Evolutionary conservation across 208 protist species (phyloP).

Genomic region (Trypanosoma avium): DNA sequence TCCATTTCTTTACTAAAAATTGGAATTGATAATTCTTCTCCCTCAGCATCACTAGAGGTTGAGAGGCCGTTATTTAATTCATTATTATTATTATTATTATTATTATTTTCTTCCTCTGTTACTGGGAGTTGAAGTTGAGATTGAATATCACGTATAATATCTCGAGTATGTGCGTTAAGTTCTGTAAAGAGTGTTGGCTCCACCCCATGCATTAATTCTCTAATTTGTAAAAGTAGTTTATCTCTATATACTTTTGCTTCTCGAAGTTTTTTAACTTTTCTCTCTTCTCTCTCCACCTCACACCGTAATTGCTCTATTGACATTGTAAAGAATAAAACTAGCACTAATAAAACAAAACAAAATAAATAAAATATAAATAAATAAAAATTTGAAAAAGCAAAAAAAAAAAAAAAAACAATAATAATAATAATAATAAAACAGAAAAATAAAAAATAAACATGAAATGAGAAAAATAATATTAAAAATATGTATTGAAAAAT

Average conservation of each 20-base stretch:
- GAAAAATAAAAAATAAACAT: background rate
- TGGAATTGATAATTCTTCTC: too few relatives aligned
- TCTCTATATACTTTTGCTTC: conserved; percentile 24
- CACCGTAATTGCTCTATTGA: conserved; percentile 26
- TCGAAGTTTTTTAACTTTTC: conserved; percentile 22
- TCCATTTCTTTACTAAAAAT: conserved; percentile 28
- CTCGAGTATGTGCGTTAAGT: conserved; percentile 8
- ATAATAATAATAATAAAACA: background rate
- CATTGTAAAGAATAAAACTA: background rate
- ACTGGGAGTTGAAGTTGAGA: too few relatives aligned
- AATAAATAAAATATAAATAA: background rate
- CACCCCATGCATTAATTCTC: conserved; percentile 10
- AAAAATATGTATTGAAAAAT: background rate
- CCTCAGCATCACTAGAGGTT: too few relatives aligned
- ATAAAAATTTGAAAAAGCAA: background rate
- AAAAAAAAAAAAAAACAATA: conserved; percentile 2
- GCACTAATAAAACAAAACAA: background rate
- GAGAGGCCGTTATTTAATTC: background rate
- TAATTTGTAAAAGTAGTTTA: conserved; percentile 28
- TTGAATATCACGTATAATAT: conserved; percentile 22
- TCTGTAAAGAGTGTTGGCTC: conserved; percentile 17
- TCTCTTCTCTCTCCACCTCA: conserved; percentile 36
- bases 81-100: background rate
- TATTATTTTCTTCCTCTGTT: background rate
- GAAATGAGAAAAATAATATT: background rate